phyloP scores from a whole-genome alignment of 1,284 basidiomycete species.

The Puccinia brachypodii region DNA sequence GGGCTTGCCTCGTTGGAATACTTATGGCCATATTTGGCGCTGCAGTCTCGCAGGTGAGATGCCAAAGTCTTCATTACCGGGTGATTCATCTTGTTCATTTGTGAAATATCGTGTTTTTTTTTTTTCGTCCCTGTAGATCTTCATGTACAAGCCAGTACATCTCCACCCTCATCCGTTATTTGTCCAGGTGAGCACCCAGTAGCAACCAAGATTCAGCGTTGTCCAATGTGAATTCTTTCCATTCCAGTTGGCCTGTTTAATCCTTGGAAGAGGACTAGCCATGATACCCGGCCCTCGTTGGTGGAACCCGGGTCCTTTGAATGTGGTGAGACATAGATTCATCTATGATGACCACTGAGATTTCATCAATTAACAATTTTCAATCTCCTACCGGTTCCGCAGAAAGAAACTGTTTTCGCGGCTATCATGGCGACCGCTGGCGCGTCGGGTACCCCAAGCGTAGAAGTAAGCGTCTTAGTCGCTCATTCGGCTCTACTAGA shows the following conservation, averaged over 20 bases:
- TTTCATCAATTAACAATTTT: neutral
- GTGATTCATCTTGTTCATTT: neutral
- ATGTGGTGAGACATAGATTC: conserved; percentile 18
- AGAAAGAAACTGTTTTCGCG: conserved; percentile 47
- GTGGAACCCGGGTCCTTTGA: conserved; percentile 42
- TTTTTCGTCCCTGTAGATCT: conserved; percentile 1
- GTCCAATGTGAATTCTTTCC: neutral
- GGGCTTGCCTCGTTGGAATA: conserved; percentile 33
- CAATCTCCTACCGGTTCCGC: neutral
- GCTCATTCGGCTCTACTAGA: neutral
- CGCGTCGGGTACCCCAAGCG: conserved; percentile 7
- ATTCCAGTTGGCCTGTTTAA: conserved; percentile 35
- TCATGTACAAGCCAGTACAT: conserved; percentile 40
- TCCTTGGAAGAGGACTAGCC: conserved; percentile 21
- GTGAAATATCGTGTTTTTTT: neutral
- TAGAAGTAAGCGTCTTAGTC: conserved; percentile 29
- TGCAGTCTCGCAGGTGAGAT: conserved; percentile 37
- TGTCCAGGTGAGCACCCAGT: conserved; percentile 18
- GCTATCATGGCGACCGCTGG: conserved; percentile 36
- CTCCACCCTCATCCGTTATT: conserved; percentile 24
- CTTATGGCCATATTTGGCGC: conserved; percentile 42
- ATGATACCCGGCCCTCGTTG: conserved; percentile 34
- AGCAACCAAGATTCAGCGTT: neutral
- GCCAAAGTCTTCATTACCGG: neutral
- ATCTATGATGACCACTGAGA: neutral